phyloP scores from a whole-genome alignment of 2,329 filamentous ascomycete genomes.

The Colletotrichum sp. region DNA sequence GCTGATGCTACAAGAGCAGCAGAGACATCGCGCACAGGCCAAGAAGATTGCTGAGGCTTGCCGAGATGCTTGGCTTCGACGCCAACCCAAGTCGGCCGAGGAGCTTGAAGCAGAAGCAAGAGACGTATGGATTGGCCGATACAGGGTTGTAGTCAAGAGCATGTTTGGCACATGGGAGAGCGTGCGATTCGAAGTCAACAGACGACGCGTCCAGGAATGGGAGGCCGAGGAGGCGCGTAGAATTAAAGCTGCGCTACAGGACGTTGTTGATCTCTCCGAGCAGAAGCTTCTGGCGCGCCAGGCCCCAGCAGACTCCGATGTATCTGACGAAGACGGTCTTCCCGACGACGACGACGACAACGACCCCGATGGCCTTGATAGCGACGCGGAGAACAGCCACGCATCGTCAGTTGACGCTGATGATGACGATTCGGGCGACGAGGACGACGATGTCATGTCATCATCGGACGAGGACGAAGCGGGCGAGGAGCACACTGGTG shows the following conservation, averaged over 20 bases:
- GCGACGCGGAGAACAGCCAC: conserved; percentile 40
- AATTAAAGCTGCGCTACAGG: conserved; percentile 72
- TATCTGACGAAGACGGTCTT: conserved; percentile 48
- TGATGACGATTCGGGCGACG: conserved; percentile 43
- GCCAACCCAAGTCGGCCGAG: conserved; percentile 77
- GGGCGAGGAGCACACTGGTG: conserved; percentile 41
- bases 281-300: conserved; percentile 69
- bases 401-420: conserved; percentile 42
- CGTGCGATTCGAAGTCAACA: conserved; percentile 65
- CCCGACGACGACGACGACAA: conserved; percentile 44
- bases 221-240: conserved; percentile 68
- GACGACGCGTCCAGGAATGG: conserved; percentile 64
- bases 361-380: conserved; percentile 38
- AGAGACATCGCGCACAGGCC: conserved; percentile 75
- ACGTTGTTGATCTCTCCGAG: conserved; percentile 75
- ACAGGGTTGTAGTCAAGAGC: conserved; percentile 71
- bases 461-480: conserved; percentile 68
- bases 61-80: conserved; percentile 74
- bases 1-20: conserved; percentile 80
- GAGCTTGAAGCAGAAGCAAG: conserved; percentile 82
- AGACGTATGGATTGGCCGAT: conserved; percentile 69
- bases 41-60: conserved; percentile 82
- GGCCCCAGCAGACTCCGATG: conserved; percentile 58
- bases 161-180: conserved; percentile 68
- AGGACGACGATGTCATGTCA: conserved; percentile 57